Conservation (phyloP, 1,139 yeast species). For the Candida labiduridarum region DNA sequence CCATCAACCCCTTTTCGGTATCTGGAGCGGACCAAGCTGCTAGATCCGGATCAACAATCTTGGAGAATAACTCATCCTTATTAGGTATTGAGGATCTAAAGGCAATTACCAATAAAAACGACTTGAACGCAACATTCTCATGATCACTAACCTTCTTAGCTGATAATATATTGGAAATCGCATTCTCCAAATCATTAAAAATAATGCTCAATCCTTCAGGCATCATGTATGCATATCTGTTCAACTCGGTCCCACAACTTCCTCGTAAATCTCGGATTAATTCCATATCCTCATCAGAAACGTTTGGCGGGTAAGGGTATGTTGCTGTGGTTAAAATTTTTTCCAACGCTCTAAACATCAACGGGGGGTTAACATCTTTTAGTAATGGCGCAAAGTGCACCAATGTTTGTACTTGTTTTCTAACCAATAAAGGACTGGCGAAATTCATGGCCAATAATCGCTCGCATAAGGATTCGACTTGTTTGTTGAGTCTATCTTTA, state of each 20-base stretch:
- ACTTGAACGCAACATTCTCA: slow-evolving; percentile 91
- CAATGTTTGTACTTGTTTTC: slow-evolving; percentile 87
- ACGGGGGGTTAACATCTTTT: slow-evolving; percentile 62
- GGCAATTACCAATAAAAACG: slow-evolving; percentile 87
- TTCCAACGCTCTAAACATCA: slow-evolving; percentile 84
- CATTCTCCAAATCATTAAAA: slow-evolving; percentile 78
- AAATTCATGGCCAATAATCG: slow-evolving; percentile 74
- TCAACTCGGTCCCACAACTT: slow-evolving; percentile 92
- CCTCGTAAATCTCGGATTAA: slow-evolving; percentile 84
- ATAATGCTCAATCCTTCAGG: slow-evolving; percentile 86
- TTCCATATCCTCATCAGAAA: slow-evolving; percentile 74
- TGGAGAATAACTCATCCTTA: slow-evolving; percentile 74
- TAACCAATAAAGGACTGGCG: slow-evolving; percentile 76
- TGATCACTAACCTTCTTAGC: slow-evolving; percentile 80
- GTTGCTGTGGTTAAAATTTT: slow-evolving; percentile 88
- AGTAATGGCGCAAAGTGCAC: slow-evolving; percentile 96
- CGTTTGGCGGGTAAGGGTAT: slow-evolving; percentile 70
- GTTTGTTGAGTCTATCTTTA: slow-evolving; percentile 56
- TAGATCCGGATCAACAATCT: slow-evolving; percentile 90
- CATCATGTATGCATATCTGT: slow-evolving; percentile 90
- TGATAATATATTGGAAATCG: slow-evolving; percentile 69
- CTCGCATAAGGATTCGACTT: slow-evolving; percentile 78
- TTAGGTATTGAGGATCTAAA: slow-evolving; percentile 76
- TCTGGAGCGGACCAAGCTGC: slow-evolving; percentile 91
- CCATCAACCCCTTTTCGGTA: slow-evolving; percentile 85